Evolutionary conservation across 2,329 filamentous ascomycete genomes (phyloP), one percentile per base, ranked within the genome.

Genomic region (Pseudopyricularia javanii): DNA sequence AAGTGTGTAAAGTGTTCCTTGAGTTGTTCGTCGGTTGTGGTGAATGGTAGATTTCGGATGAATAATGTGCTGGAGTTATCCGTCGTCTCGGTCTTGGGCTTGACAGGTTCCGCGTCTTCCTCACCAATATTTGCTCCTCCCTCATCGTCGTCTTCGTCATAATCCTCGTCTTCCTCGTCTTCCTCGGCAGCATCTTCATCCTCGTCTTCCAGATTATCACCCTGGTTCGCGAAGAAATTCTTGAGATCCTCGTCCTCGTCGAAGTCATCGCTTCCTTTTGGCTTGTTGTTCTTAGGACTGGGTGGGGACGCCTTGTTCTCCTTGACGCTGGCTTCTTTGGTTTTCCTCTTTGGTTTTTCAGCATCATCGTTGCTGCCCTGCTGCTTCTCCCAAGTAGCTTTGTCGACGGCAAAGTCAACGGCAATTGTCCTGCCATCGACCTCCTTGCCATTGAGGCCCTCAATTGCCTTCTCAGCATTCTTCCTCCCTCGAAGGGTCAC

Each of bases 351-450:
- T 24, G 58, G 22, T 11, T 54, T 56, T 47, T 66, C 68, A 17
- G 67, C 66, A 14, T 66, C 67, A 14, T 68, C 65, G 4, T 61
- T 65, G 66, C 24, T 62, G 61, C 15, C 11, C 47, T 82, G 75
- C 57, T 82, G 74, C 56, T 82, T 76, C 56, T 91, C 79, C 89
- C 89, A 98, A 7, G 85, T 82, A 43, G 84, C 78, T 71, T 94
- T 95, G 56, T 96, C 89, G 3, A 97, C 90, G 32, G 94, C 91
- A 88, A 89, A 98, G 70, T 98, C 93, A 7, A 98, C 93, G 28
- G 91, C 93, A 56, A 98, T 69, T 8, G 84, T 86, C 61, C 93
- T 80, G 2, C 91, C 93, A 65, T 95, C 91, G 20, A 98, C 77
- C 56, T 86, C 81, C 65, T 88, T 96, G 54, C 91, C 93, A 68